A percentile compares a stretch with the other conserved stretches of the same genome.
phyloP scores from a whole-genome alignment of 805 yeast species.

The Starmera dryadoides region DNA sequence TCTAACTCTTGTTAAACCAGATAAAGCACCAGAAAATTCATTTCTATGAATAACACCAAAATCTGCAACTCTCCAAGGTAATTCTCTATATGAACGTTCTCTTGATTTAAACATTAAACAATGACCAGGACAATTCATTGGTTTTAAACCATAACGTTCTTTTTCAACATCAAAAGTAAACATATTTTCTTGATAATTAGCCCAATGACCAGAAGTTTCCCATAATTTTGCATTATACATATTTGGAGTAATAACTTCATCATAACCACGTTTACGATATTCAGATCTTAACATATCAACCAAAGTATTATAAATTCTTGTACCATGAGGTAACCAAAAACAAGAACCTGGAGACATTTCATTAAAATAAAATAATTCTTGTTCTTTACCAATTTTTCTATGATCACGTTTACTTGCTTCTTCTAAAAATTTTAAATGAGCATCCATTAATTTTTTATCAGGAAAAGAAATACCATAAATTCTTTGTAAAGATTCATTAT shows the following conservation, averaged over 20 bases:
- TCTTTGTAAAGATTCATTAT: slow-evolving; percentile 93
- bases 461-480: slow-evolving; percentile 98
- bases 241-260: slow-evolving; percentile 98
- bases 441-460: slow-evolving; percentile 93
- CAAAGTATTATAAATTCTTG: slow-evolving; percentile 90
- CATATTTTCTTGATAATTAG: slow-evolving; percentile 95
- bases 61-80: slow-evolving; percentile 99
- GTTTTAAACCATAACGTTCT: slow-evolving; percentile 90
- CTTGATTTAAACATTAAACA: slow-evolving; percentile 87
- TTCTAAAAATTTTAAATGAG: slow-evolving; percentile 85
- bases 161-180: slow-evolving; percentile 94
- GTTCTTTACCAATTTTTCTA: slow-evolving; percentile 93
- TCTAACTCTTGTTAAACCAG: slow-evolving; percentile 94
- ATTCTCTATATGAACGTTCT: slow-evolving; percentile 92
- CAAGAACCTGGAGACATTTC: slow-evolving; percentile 98
- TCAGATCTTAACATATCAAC: slow-evolving; percentile 74
- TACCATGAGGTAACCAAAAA: slow-evolving; percentile 99
- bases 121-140: slow-evolving; percentile 91
- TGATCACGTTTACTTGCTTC: slow-evolving; percentile 97
- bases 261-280: slow-evolving; percentile 91
- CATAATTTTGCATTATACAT: slow-evolving; percentile 96
- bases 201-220: slow-evolving; percentile 99
- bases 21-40: slow-evolving; percentile 91
- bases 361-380: slow-evolving; percentile 90
- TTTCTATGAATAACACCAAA: slow-evolving; percentile 96